Conservation (phyloP, 2,329 filamentous ascomycete genomes). For the Cercospora janseana region DNA sequence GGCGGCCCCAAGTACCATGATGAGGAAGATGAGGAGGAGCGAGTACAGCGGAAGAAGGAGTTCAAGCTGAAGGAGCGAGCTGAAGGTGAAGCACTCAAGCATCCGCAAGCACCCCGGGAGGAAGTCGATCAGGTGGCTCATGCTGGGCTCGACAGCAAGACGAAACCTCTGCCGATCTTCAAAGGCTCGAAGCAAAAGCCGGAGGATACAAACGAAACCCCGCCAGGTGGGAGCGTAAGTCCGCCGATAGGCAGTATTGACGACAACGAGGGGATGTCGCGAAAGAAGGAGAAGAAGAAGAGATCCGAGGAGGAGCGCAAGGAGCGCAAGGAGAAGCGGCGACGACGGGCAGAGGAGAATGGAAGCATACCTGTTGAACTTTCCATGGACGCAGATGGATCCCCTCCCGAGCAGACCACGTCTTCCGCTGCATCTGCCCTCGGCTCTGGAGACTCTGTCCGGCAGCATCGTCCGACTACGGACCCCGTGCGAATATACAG, state of each 20-base stretch:
- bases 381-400: slow-evolving; percentile 63
- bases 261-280: slow-evolving; percentile 40
- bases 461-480: slow-evolving; percentile 73
- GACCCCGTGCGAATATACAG: slow-evolving; percentile 92
- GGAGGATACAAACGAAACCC: slow-evolving; percentile 7
- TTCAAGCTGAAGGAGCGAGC: slow-evolving; percentile 63
- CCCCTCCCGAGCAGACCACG: slow-evolving; percentile 27
- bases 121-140: slow-evolving; percentile 56
- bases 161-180: slow-evolving; percentile 25
- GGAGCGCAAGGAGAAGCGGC: slow-evolving; percentile 84
- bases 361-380: slow-evolving; percentile 83
- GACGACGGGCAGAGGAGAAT: slow-evolving; percentile 81
- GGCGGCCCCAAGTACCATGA: slow-evolving; percentile 72
- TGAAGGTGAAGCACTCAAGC: slow-evolving; percentile 72
- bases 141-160: slow-evolving; percentile 37
- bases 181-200: background rate
- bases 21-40: slow-evolving; percentile 54
- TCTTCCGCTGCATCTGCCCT: slow-evolving; percentile 33
- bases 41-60: slow-evolving; percentile 60
- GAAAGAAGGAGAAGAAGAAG: slow-evolving; percentile 96
- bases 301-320: slow-evolving; percentile 89
- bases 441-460: slow-evolving; percentile 43
- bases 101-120: slow-evolving; percentile 54
- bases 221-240: slow-evolving; percentile 19
- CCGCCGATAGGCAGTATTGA: slow-evolving; percentile 28